Percentiles rank a stretch among this genome's conserved stretches.
These are phyloP conservation scores for Acer saccharum DNA, from an alignment of 345 rosid species.

Conservation along the genomic window DNA sequence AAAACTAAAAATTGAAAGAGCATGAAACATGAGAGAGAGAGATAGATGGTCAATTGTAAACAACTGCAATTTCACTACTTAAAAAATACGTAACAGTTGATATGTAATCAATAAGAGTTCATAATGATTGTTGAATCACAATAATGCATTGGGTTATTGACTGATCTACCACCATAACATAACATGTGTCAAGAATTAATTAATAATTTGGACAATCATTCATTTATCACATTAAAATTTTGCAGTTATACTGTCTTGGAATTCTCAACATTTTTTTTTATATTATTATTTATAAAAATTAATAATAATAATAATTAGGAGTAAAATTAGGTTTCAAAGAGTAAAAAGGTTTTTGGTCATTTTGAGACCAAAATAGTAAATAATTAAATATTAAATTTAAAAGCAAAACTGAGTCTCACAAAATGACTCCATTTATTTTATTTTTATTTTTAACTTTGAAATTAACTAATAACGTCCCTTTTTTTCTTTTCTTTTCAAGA, in stretches of 20 bases:
- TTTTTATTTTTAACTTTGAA: conserved; percentile 11
- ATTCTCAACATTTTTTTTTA: neutral
- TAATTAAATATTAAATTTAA: neutral
- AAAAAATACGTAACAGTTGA: no score
- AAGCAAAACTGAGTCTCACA: neutral
- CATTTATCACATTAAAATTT: neutral
- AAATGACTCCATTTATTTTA: neutral
- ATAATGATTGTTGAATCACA: neutral
- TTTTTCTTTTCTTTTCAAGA: conserved; percentile 10
- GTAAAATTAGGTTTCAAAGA: no score
- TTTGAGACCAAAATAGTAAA: no score
- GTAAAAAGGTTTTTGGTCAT: no score
- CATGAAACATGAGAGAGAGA: neutral
- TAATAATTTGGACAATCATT: no score
- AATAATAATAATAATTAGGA: no score
- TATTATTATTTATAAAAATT: no score
- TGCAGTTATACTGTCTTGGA: neutral
- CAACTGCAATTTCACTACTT: neutral
- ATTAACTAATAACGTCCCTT: conserved; percentile 22
- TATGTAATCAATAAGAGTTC: neutral
- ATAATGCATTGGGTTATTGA: neutral
- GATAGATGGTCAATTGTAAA: neutral
- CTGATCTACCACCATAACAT: no score
- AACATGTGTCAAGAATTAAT: neutral
- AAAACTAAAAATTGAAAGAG: no score